Base-by-base conservation (phyloP, 306 rosid species). In the Dryas drummondii region DNA sequence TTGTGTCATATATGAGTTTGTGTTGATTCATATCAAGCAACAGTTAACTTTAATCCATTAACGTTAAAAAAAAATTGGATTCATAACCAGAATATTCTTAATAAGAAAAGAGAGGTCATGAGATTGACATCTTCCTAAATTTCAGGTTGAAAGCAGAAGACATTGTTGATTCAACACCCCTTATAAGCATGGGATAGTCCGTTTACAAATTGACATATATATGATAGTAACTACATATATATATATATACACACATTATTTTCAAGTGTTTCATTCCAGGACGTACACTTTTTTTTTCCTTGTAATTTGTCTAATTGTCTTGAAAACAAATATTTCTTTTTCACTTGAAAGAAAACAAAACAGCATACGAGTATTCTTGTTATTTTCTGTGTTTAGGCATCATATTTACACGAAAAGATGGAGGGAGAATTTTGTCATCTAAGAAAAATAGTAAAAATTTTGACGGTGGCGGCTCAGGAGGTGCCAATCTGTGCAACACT, bases 361-460 rank as follows among this genome's bases (percentile, higher is more conserved):
- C 12, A 47, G 41, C 3, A 2, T 0, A 7, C n/a, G 22, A 27
- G 26, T 41, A 22, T 57, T 51, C 64, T 9, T 71, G 16, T 40
- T 42, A 4, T 42, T 37, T 1, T 41, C 37, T 1, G 54, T 15
- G 15, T 19, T 37, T 9, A 15, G 26, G 53, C 54, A 41, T 32
- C 42, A 4, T 15, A 11, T 14, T 5, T 44, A 52, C 42, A 15
- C 27, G 54, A 42, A 59, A 11, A 41, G 7, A 26, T 69, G 45
- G 77, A 71, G 27, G 17, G 32, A 49, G 73, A 64, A 7, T 44
- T 55, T 49, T 22, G 77, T 76, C 68, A 22, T 47, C 47, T 53
- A n/a, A n/a, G 42, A 13, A 66, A 67, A 53, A 2, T 22, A 4
- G 67, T 65, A 40, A 7, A 37, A 16, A 14, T 42, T 26, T 46